Base-by-base conservation (phyloP, 2,329 filamentous ascomycete genomes). In the Fusarium sp. region DNA sequence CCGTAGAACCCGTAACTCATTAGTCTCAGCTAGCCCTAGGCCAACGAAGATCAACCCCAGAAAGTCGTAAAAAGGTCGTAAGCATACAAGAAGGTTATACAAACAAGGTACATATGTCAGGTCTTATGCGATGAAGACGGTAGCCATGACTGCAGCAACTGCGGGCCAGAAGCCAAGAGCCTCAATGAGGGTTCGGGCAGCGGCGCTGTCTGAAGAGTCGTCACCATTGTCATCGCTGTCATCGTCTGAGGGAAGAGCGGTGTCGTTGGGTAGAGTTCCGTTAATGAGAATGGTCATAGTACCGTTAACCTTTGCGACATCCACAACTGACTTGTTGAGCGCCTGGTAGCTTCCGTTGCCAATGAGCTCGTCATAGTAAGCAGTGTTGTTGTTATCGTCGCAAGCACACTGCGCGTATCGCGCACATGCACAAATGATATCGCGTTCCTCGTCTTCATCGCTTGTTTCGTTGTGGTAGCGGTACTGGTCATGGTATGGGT, bases 211-310 rank as follows among this genome's bases (percentile, higher is more conserved):
- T 23, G 51, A 20, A 11, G 45, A 30, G 21, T 15, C 12, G 17
- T 19, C 28, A 17, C 49, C 36, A 4, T 44, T 43, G 10, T 26
- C 67, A 76, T 82, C 75, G 5, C 34, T 43, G 10, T 26, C 67
- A 76, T 82, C 75, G 5, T 75, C 75, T 15, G 62, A 46, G 7
- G 80, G 62, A 1, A 84, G 82, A 0, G 87, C 89, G 1, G 89
- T 91, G 47, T 87, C 92, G 73, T 94, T 93, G 74, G 89, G 86
- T 5, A 95, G 80, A 0, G 90, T 91, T n/a, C 92, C 92, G 75
- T 94, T 93, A 75, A 95, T 80, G 28, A 92, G 81, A 36, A 96
- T 84, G 2, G 86, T 89, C 64, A 79, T 79, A 2, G 84, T 90
- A 48, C 88, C 88, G 56, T 92, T 89, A 62, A 90, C 76, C 21